Evolutionary conservation across 202 grass and related monocot species (phyloP).

Genomic region (Bolboschoenoplectus hybrid): DNA sequence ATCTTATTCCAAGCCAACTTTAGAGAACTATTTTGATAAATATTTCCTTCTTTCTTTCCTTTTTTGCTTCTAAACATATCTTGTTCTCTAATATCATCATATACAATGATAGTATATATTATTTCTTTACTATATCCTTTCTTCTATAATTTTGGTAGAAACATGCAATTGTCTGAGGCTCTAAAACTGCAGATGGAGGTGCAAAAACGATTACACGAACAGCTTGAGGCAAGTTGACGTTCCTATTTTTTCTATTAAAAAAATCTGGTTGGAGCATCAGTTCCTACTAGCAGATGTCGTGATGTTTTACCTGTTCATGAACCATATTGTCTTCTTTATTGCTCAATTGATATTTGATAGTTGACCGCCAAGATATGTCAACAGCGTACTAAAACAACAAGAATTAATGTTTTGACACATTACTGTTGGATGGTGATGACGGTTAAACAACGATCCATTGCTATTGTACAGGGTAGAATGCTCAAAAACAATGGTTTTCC

Average conservation of each 20-base stretch:
- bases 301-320: conserved; percentile 1
- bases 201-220: conserved; percentile 60
- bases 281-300: neutral
- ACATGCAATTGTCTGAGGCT: conserved; percentile 52
- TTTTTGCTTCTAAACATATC: neutral
- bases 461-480: neutral
- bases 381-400: neutral
- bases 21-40: neutral
- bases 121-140: conserved; percentile 29
- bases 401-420: neutral
- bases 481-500: neutral
- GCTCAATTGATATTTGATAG: neutral
- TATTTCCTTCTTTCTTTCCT: neutral
- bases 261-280: conserved; percentile 6
- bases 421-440: neutral
- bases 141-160: conserved; percentile 43
- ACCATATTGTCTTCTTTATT: neutral
- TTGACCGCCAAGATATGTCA: neutral
- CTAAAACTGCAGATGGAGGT: conserved; percentile 74
- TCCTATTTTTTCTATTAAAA: neutral
- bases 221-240: conserved; percentile 54
- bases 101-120: neutral
- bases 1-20: neutral
- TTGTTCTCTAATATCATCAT: conserved; percentile 17
- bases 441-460: neutral